These are phyloP conservation scores for Kalanchoe fedtschenkoi DNA, from an alignment of 164 flowering plant species.

Conservation along the genomic window DNA sequence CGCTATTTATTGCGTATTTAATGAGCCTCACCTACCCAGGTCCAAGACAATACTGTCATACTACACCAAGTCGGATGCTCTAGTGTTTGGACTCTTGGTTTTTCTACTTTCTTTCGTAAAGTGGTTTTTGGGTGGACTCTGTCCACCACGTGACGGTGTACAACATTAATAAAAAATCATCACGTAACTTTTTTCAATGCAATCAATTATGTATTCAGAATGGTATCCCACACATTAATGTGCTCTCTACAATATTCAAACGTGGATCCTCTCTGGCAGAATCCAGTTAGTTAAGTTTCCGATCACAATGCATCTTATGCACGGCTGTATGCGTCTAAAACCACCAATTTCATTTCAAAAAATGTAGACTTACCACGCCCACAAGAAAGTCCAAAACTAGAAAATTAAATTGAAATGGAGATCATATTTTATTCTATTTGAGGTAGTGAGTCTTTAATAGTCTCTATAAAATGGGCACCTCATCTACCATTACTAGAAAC, in stretches of 20 bases:
- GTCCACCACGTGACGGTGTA: too few relatives aligned
- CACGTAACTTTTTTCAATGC: background rate
- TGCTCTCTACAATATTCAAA: background rate
- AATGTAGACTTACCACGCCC: background rate
- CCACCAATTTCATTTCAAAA: background rate
- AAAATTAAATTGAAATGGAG: background rate
- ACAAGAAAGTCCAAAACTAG: background rate
- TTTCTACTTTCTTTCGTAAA: background rate
- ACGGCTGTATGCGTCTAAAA: background rate
- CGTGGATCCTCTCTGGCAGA: background rate
- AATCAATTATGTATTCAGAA: background rate
- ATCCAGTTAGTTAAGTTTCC: background rate
- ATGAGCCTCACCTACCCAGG: slow-evolving; percentile 2
- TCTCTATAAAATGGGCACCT: background rate
- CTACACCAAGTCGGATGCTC: background rate
- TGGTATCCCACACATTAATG: background rate
- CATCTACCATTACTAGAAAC: background rate
- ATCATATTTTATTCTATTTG: background rate
- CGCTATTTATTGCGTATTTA: background rate
- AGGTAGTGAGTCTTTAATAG: background rate
- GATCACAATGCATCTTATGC: background rate
- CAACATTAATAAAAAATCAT: too few relatives aligned
- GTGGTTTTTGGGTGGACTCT: too few relatives aligned
- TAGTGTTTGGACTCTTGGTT: background rate
- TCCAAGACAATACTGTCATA: background rate